These are phyloP conservation scores for Fallopia convolvulus DNA, from an alignment of 148 eudicot species.

Conservation along the genomic window DNA sequence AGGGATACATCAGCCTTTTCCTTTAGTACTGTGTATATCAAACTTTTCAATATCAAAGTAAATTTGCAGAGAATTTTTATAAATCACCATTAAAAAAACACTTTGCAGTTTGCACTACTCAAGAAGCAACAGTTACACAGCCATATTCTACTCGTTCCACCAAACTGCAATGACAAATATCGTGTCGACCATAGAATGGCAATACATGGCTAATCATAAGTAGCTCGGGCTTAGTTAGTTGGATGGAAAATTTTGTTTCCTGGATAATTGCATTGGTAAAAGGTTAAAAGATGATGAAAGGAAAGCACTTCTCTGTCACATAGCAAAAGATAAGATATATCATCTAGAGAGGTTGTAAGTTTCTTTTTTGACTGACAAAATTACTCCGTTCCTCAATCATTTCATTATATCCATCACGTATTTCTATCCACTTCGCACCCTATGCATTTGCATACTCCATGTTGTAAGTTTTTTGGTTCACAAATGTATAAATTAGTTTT, in stretches of 20 bases:
- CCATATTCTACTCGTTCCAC: not conserved
- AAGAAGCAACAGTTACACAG: not conserved
- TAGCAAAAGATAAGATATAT: not conserved
- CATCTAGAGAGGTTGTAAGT: not conserved
- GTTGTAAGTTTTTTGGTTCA: not conserved
- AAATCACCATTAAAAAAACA: not conserved
- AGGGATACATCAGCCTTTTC: not conserved
- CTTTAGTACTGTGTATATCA: constrained; percentile 1
- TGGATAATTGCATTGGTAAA: not conserved
- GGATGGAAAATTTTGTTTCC: not conserved
- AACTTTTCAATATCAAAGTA: not conserved
- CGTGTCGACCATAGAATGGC: not conserved
- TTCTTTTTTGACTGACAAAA: not conserved
- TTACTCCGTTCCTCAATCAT: not conserved
- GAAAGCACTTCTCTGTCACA: not conserved
- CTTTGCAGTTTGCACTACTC: not conserved
- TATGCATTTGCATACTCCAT: not conserved
- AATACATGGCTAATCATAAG: not conserved
- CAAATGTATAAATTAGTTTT: not conserved
- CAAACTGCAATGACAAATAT: not conserved
- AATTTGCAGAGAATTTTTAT: not conserved
- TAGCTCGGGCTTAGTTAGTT: not conserved
- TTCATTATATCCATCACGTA: not conserved
- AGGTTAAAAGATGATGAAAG: not conserved
- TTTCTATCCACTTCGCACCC: not conserved